These are phyloP conservation scores for Exophiala sideris DNA, from an alignment of 2,329 filamentous ascomycete species.

Conservation along the genomic window DNA sequence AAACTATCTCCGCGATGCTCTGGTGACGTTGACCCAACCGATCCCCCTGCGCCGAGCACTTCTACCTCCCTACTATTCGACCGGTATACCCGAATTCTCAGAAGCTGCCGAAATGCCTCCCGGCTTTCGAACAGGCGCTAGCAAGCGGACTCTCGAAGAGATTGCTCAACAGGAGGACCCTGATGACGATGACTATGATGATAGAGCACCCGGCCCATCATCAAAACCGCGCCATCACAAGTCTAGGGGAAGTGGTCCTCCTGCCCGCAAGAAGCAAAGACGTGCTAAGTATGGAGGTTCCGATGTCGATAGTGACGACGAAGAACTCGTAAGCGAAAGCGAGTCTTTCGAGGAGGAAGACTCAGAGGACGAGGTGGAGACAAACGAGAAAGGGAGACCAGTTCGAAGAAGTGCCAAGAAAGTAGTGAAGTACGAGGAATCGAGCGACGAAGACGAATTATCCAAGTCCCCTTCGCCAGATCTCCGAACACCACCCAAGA, in stretches of 20 bases:
- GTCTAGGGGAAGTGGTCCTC: slow-evolving; percentile 34
- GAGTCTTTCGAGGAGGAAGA: slow-evolving; percentile 44
- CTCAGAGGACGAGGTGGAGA: slow-evolving; percentile 42
- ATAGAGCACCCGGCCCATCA: slow-evolving; percentile 31
- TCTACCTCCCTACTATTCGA: neutral
- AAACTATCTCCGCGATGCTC: neutral
- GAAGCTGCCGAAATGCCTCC: slow-evolving; percentile 7
- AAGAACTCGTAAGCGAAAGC: slow-evolving; percentile 41
- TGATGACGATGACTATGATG: slow-evolving; percentile 46
- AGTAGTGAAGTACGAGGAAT: slow-evolving; percentile 55
- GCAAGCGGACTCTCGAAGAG: slow-evolving; percentile 43
- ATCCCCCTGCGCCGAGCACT: neutral
- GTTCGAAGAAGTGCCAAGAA: slow-evolving; percentile 56
- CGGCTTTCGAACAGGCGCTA: neutral
- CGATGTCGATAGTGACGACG: slow-evolving; percentile 47
- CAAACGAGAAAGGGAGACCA: slow-evolving; percentile 56
- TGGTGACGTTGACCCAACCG: neutral
- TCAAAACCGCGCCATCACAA: slow-evolving; percentile 35
- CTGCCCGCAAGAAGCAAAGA: slow-evolving; percentile 33
- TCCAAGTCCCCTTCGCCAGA: slow-evolving; percentile 28
- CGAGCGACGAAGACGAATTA: slow-evolving; percentile 35
- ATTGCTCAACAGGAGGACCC: slow-evolving; percentile 43
- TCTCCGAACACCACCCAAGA: slow-evolving; percentile 32
- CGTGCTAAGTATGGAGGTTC: slow-evolving; percentile 35
- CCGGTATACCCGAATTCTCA: neutral